Evolutionary conservation across 1,139 yeast genomes (phyloP).

Genomic region (Candida sp.): DNA sequence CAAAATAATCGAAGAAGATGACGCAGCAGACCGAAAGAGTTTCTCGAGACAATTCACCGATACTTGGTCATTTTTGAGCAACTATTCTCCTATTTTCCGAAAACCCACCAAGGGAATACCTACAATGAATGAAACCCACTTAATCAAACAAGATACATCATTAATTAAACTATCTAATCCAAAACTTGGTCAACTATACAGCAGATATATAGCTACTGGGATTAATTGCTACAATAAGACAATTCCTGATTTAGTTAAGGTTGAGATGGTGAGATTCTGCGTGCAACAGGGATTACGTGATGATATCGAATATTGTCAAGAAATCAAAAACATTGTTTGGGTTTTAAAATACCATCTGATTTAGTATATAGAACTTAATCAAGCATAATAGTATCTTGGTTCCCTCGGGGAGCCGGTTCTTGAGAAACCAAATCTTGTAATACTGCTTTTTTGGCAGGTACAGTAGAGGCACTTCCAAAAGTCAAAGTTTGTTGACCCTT

Average conservation of each 20-base stretch:
- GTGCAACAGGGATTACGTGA: conserved; percentile 20
- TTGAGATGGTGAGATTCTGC: conserved; percentile 26
- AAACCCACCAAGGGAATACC: neutral
- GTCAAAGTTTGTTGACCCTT: conserved; percentile 39
- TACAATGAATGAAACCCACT: neutral
- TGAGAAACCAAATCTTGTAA: conserved; percentile 30
- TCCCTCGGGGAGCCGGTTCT: conserved; percentile 2
- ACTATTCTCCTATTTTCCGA: conserved; percentile 12
- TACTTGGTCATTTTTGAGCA: conserved; percentile 28
- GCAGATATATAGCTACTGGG: conserved; percentile 26
- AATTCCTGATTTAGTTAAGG: conserved; percentile 30
- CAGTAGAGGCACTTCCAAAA: conserved; percentile 15
- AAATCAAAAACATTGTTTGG: conserved; percentile 30
- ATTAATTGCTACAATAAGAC: conserved; percentile 26
- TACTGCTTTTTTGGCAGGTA: conserved; percentile 29
- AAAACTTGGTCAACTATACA: conserved; percentile 10
- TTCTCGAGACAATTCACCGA: conserved; percentile 34
- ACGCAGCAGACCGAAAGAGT: conserved; percentile 22
- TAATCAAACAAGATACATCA: conserved; percentile 2
- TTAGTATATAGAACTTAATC: conserved; percentile 8
- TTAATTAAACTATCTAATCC: conserved; percentile 3
- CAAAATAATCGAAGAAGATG: conserved; percentile 27
- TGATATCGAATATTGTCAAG: conserved; percentile 17
- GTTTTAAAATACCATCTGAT: conserved; percentile 15
- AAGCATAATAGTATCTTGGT: conserved; percentile 15